phyloP scores from a whole-genome alignment of 257 asterid genomes.

The Primulina huaijiensis region DNA sequence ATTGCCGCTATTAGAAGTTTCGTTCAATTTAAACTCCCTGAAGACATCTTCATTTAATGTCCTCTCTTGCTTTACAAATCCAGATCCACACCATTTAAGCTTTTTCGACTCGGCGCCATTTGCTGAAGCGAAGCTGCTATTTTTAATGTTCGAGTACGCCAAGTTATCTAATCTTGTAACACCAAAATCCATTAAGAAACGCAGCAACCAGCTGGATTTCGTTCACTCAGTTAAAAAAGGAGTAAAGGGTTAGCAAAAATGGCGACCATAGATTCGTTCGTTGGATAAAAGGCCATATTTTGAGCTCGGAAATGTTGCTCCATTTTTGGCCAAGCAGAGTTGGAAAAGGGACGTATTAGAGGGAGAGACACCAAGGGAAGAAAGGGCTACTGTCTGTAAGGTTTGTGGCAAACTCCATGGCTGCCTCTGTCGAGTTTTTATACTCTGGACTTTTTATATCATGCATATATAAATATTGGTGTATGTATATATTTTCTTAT shows the following conservation, averaged over 20 bases:
- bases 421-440: background rate
- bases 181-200: slow-evolving; percentile 61
- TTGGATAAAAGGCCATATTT: slow-evolving; percentile 49
- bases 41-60: slow-evolving; percentile 45
- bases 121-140: slow-evolving; percentile 25
- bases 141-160: slow-evolving; percentile 33
- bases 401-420: slow-evolving; percentile 32
- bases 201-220: slow-evolving; percentile 19
- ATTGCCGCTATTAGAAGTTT: slow-evolving; percentile 32
- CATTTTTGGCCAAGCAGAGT: slow-evolving; percentile 35
- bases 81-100: slow-evolving; percentile 65
- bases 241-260: slow-evolving; percentile 30
- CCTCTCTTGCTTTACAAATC: slow-evolving; percentile 53
- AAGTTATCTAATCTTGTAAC: slow-evolving; percentile 51
- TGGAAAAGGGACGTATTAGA: slow-evolving; percentile 27
- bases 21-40: slow-evolving; percentile 49
- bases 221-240: slow-evolving; percentile 24
- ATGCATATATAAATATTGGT: too few relatives aligned
- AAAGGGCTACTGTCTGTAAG: slow-evolving; percentile 37
- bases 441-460: background rate
- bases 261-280: slow-evolving; percentile 35
- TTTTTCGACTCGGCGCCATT: slow-evolving; percentile 22
- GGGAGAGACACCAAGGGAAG: background rate
- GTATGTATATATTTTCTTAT: too few relatives aligned
- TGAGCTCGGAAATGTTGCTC: slow-evolving; percentile 23